Evolutionary conservation across 208 protist species (phyloP).

Genomic region (Wallacemonas sp.): DNA sequence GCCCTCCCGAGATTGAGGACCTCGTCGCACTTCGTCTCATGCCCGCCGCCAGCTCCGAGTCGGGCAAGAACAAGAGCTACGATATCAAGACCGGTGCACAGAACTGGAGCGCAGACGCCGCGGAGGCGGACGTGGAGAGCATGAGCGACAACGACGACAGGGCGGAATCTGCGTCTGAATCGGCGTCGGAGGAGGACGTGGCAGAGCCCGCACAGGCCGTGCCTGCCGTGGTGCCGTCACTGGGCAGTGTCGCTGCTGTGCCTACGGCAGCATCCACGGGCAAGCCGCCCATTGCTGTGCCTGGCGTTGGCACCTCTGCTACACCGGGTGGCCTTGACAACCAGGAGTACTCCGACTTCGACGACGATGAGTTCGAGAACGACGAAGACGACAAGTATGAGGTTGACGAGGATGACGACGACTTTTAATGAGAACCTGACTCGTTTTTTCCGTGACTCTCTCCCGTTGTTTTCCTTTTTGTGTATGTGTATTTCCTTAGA

Average conservation of each 20-base stretch:
- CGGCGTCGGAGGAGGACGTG: background rate
- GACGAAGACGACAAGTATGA: constrained; percentile 61
- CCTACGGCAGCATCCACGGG: constrained; percentile 6
- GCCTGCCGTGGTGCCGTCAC: constrained; percentile 7
- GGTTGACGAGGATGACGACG: constrained; percentile 83
- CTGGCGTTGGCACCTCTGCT: constrained; percentile 16
- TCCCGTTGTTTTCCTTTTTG: background rate
- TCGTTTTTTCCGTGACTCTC: no score
- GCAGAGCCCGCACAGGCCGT: constrained; percentile 10
- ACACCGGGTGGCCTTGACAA: constrained; percentile 39
- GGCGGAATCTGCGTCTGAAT: background rate
- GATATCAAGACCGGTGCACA: constrained; percentile 81
- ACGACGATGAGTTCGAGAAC: constrained; percentile 49
- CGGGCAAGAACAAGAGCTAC: constrained; percentile 85
- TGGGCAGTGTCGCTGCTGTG: background rate
- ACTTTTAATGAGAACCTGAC: constrained; percentile 86
- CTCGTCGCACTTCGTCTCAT: constrained; percentile 63
- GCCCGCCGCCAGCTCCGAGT: constrained; percentile 84
- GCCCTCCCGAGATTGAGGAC: constrained; percentile 76
- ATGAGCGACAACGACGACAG: constrained; percentile 5
- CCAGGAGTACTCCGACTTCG: constrained; percentile 83
- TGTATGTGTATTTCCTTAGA: constrained; percentile 1
- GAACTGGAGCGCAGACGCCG: constrained; percentile 38
- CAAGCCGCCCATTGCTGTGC: constrained; percentile 7
- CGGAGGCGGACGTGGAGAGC: background rate